Conservation (phyloP, 2,329 filamentous ascomycete genomes). For the Botrytis sinoallii region DNA sequence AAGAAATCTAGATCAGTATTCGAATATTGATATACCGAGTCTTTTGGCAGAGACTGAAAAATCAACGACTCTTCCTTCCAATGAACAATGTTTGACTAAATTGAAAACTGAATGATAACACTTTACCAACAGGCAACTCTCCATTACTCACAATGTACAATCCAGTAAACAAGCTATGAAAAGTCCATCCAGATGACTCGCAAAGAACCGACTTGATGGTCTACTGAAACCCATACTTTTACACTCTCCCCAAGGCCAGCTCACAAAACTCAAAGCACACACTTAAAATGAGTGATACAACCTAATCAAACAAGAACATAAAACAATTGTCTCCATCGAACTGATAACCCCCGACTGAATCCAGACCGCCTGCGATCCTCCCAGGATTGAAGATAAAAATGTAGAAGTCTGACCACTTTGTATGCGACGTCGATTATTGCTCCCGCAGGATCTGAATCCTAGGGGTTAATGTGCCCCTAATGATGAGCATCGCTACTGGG, state of each 20-base stretch:
- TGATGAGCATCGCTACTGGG: neutral
- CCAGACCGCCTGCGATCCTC: neutral
- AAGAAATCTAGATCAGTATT: neutral
- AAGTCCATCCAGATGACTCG: neutral
- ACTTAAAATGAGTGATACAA: no score
- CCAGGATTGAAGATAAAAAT: neutral
- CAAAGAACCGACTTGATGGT: neutral
- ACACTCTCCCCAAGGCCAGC: neutral
- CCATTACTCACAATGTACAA: neutral
- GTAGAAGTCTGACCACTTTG: neutral
- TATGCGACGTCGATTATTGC: neutral
- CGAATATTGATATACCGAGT: neutral
- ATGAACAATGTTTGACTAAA: neutral
- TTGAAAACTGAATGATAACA: neutral
- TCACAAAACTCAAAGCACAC: neutral
- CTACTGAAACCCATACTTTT: neutral
- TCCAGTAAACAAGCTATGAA: neutral
- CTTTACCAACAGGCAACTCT: neutral
- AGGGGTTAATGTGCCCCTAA: neutral
- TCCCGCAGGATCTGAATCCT: neutral
- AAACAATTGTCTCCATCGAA: neutral
- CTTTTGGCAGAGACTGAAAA: neutral
- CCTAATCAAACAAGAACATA: neutral
- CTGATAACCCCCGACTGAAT: neutral
- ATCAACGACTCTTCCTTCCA: neutral